Evolutionary conservation across 768 basidiomycete genomes (phyloP), one percentile per base, ranked within the genome.

Genomic region (Lyophyllum decastes): DNA sequence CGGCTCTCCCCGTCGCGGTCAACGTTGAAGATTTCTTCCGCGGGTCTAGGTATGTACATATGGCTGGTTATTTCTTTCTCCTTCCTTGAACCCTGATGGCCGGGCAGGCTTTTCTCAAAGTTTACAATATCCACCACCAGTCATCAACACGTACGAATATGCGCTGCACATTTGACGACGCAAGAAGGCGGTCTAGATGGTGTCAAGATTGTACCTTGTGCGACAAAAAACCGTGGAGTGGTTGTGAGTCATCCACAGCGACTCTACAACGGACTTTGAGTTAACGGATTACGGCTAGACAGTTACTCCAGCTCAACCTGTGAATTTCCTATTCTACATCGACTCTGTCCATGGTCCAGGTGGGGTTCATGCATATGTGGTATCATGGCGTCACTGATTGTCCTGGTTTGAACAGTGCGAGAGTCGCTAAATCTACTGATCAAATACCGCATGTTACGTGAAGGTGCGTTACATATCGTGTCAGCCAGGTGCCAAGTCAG

Each of bases 1-100:
- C 89, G 7, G 81, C 89, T 0, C 77, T 98, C 3, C 95, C 96
- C 0, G 78, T 99, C 44, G 85, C 90, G 2, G 91, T 98, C 57
- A 97, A 95, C 57, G 96, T 98, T 0, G 92, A 98, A 72, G 97
- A 99, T 69, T 95, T 94, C 72, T 98, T 98, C 78, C 86, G 96
- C 21, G 89, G 89, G 25, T 78, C 84, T 55, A 87, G 86, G 96
- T 94, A 49, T n/a, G 49, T 26, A 26, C 17, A n/a, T 35, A 34
- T 22, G 17, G n/a, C 16, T 24, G 6, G 22, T 40, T 16, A 12
- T 34, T 27, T 12, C 12, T 10, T 46, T 10, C 35, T 17, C 24
- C 1, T 21, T 9, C 25, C 11, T 52, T 14, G 22, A 54, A 43
- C 2, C 34, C 24, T 52, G 61, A 46, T 22, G 21, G 14, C 34